Conservation (phyloP, 179 eudicot genomes). For the Beta macrorhiza region DNA sequence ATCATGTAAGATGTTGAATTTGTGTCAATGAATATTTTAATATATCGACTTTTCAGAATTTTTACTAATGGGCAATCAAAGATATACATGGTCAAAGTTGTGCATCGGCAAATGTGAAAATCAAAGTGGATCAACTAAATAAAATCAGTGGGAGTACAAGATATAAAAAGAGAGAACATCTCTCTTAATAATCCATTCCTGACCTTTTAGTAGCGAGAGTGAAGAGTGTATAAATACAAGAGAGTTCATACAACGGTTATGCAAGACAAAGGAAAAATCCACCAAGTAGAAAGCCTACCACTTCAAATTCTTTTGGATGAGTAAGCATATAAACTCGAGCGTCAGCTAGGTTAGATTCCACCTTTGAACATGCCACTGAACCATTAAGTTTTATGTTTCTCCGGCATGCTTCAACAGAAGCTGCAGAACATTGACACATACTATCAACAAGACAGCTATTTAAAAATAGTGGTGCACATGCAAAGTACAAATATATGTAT, state of each 20-base stretch:
- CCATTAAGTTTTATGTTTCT: constrained; percentile 96
- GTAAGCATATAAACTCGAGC: constrained; percentile 96
- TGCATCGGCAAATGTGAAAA: too few species aligned
- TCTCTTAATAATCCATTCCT: neutral
- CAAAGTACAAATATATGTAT: neutral
- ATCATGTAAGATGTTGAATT: too few species aligned
- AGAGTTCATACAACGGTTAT: neutral
- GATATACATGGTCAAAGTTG: too few species aligned
- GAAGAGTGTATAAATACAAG: neutral
- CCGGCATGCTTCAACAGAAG: constrained; percentile 90
- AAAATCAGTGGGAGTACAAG: neutral
- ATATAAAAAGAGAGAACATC: neutral
- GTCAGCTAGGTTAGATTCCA: constrained; percentile 87
- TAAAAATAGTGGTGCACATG: neutral
- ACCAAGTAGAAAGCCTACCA: constrained; percentile 49
- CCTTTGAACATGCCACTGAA: constrained; percentile 82
- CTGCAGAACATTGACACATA: constrained; percentile 38
- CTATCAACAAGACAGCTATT: constrained; percentile 5
- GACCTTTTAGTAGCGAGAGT: neutral
- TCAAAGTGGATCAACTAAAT: too few species aligned
- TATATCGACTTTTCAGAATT: too few species aligned
- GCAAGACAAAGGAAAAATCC: neutral
- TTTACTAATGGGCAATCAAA: too few species aligned
- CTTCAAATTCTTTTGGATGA: constrained; percentile 92
- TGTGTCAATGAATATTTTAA: too few species aligned